phyloP scores from a whole-genome alignment of 2,329 filamentous ascomycete species.

The Amauroascus niger region DNA sequence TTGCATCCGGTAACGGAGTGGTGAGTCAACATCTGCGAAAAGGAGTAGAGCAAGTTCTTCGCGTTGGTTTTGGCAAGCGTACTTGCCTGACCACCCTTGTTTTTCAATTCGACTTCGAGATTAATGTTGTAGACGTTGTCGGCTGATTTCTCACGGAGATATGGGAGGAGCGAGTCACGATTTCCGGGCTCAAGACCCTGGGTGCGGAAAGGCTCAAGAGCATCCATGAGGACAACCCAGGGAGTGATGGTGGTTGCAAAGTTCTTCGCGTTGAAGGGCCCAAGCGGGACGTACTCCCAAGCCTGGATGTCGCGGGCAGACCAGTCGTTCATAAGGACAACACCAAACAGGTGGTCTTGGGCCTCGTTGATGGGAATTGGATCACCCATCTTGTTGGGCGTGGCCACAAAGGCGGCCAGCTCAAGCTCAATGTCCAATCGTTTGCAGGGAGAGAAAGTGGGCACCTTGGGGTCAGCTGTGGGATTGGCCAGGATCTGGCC shows the following conservation, averaged over 20 bases:
- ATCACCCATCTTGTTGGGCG: constrained; percentile 53
- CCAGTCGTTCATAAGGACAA: constrained; percentile 82
- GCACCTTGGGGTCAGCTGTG: constrained; percentile 50
- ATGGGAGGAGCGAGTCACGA: constrained; percentile 48
- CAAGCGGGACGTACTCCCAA: constrained; percentile 76
- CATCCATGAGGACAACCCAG: constrained; percentile 70
- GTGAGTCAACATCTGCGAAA: constrained; percentile 73
- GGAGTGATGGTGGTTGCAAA: constrained; percentile 68
- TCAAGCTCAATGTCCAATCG: constrained; percentile 73
- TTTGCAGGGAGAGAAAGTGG: constrained; percentile 53
- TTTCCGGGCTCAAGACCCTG: constrained; percentile 45
- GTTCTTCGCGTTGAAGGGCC: constrained; percentile 77
- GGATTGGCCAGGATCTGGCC: constrained; percentile 65
- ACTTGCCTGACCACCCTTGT: constrained; percentile 41
- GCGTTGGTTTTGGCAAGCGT: constrained; percentile 53
- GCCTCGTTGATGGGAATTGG: constrained; percentile 56
- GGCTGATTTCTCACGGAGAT: constrained; percentile 52
- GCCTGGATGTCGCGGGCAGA: constrained; percentile 71
- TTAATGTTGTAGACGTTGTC: constrained; percentile 59
- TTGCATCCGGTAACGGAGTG: constrained; percentile 68
- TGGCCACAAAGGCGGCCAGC: constrained; percentile 63
- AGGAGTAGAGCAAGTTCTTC: constrained; percentile 66
- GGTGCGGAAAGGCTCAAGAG: constrained; percentile 57
- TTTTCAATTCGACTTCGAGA: constrained; percentile 51
- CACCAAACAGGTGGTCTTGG: constrained; percentile 63